Conservation (phyloP, 306 rosid species). For the Lablab purpureus region DNA sequence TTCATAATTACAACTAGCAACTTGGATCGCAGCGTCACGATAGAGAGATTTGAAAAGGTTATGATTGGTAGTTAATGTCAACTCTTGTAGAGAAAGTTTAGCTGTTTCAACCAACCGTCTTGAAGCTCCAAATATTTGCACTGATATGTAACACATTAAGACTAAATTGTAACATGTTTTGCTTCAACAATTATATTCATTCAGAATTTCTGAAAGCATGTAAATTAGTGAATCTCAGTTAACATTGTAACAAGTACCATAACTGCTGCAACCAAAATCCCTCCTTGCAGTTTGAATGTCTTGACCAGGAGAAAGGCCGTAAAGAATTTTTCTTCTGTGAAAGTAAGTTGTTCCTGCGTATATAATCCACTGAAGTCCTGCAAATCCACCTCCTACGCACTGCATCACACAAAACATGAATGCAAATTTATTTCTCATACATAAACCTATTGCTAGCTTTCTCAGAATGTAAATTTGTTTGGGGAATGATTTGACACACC, state of each 20-base stretch:
- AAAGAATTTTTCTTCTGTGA: constrained; percentile 66
- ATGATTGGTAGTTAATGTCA: neutral
- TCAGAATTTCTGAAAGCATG: neutral
- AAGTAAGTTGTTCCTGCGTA: constrained; percentile 64
- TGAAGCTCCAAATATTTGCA: constrained; percentile 57
- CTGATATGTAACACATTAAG: neutral
- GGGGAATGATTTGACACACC: constrained; percentile 39
- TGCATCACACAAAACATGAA: constrained; percentile 19
- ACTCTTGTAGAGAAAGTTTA: constrained; percentile 49
- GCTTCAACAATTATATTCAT: constrained; percentile 17
- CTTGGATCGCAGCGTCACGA: constrained; percentile 53
- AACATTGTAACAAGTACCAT: constrained; percentile 19
- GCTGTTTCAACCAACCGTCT: constrained; percentile 51
- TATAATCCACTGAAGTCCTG: constrained; percentile 61
- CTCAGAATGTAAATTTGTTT: neutral
- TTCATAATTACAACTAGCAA: constrained; percentile 66
- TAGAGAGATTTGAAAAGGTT: constrained; percentile 15
- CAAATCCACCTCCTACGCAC: constrained; percentile 48
- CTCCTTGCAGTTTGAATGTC: neutral
- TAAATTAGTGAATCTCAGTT: neutral
- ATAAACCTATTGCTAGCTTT: constrained; percentile 1
- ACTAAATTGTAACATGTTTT: neutral
- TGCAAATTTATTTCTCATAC: neutral
- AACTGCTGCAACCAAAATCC: neutral
- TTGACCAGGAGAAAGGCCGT: constrained; percentile 53